Evolutionary conservation across 768 basidiomycete genomes (phyloP), one percentile per base, ranked within the genome.

Genomic region (Russula earlei): DNA sequence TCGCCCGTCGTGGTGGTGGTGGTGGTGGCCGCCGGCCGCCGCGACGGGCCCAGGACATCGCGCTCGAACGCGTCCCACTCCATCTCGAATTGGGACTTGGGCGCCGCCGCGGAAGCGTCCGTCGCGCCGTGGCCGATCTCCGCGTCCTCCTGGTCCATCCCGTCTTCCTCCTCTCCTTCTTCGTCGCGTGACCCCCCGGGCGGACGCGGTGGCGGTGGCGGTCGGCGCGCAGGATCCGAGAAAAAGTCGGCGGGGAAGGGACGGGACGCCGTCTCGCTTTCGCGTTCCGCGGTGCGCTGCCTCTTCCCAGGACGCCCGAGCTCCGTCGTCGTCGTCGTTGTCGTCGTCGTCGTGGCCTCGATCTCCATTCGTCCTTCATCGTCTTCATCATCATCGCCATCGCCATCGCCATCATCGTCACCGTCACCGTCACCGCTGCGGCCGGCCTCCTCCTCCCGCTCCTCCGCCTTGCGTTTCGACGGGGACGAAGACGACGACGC

Each of bases 51-150:
- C 36, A 47, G 69, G 68, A 51, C 76, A 72, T 54, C 87, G 64
- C 76, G 76, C 65, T 89, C 82, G 70, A 92, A 92, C 33, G 70
- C 74, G 61, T 81, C 79, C 74, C 85, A 90, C 68, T 91, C 90
- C 33, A 74, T 68, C 63, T 91, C 90, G 19, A 90, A 67, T 6
- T 69, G 75, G 45, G 46, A 65, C 54, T 37, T 55, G 31, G 62
- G 65, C 31, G 64, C 63, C 29, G 65, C 25, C 12, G 62, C 6
- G 68, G 74, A 42, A 38, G 63, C 52, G 24, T 51, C 37, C 62
- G 65, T 31, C 62, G 63, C 25, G 65, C 22, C 12, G 58, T 7
- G 3, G 5, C 12, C 31, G 40, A 62, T 51, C 9, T 64, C 56
- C 10, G 56, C 22, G 6, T 61, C 53, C 14, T 51, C 43, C 41